Evolutionary conservation across 1,284 basidiomycete genomes (phyloP).

Genomic region (Mycosarcoma maydis): DNA sequence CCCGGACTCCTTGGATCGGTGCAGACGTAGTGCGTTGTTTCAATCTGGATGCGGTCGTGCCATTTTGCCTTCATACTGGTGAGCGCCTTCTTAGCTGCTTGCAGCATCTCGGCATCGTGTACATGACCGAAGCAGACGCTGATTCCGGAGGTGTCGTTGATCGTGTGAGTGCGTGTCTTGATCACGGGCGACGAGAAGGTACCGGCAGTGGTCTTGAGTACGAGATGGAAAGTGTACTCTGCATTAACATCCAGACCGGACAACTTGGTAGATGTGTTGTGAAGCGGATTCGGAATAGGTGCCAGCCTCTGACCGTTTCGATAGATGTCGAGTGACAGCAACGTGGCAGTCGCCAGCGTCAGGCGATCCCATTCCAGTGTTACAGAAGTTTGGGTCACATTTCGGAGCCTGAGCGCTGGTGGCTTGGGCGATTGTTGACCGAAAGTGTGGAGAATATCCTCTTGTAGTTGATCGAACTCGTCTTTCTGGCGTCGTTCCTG

Average conservation of each 20-base stretch:
- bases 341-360: conserved; percentile 54
- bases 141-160: conserved; percentile 63
- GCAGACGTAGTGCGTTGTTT: conserved; percentile 64
- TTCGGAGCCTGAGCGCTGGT: conserved; percentile 56
- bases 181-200: conserved; percentile 56
- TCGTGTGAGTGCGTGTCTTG: conserved; percentile 60
- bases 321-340: conserved; percentile 64
- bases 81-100: conserved; percentile 51
- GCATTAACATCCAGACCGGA: conserved; percentile 62
- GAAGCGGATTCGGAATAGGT: conserved; percentile 61
- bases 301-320: conserved; percentile 62
- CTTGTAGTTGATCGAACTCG: conserved; percentile 63
- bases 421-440: conserved; percentile 57
- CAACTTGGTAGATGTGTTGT: conserved; percentile 64
- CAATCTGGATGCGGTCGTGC: conserved; percentile 89
- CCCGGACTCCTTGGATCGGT: conserved; percentile 53
- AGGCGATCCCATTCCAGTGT: conserved; percentile 65
- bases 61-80: conserved; percentile 69
- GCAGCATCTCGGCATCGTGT: conserved; percentile 36
- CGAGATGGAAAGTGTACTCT: conserved; percentile 65
- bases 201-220: conserved; percentile 63
- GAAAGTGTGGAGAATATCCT: conserved; percentile 62
- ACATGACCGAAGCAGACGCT: conserved; percentile 63
- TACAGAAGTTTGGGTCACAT: conserved; percentile 65
- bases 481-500: conserved; percentile 56